Conservation (phyloP, 352 stramenopile species). For the Phytophthora brassicae region DNA sequence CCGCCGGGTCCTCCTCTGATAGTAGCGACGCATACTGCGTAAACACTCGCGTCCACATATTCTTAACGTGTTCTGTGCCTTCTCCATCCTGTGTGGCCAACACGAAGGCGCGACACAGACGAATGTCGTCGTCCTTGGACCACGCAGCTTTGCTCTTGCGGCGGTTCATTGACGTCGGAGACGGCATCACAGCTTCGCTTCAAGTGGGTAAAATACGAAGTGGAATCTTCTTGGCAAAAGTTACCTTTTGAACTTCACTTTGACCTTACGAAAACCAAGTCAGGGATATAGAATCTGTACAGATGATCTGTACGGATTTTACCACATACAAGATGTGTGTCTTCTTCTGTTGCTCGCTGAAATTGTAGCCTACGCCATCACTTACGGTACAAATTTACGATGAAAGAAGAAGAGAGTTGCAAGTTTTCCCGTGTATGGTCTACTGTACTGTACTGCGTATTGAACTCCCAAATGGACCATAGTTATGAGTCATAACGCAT, state of each 20-base stretch:
- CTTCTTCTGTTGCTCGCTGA: neutral
- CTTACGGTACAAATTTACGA: too few species aligned
- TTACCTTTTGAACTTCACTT: too few species aligned
- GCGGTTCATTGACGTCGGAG: conserved; percentile 12
- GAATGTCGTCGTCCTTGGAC: conserved; percentile 33
- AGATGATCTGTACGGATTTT: conserved; percentile 25
- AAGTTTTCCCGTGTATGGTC: too few species aligned
- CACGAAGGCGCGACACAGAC: conserved; percentile 35
- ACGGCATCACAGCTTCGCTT: conserved; percentile 15
- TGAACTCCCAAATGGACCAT: too few species aligned
- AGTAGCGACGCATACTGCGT: conserved; percentile 23
- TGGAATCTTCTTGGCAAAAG: conserved; percentile 21
- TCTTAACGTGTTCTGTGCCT: conserved; percentile 32
- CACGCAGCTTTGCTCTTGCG: conserved; percentile 31
- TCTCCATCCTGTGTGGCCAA: conserved; percentile 26
- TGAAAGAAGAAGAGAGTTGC: too few species aligned
- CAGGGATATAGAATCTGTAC: neutral
- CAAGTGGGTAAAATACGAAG: conserved; percentile 14
- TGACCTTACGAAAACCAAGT: conserved; percentile 18
- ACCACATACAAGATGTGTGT: conserved; percentile 23
- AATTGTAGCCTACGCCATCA: too few species aligned
- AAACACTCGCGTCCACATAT: conserved; percentile 34
- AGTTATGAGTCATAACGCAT: too few species aligned
- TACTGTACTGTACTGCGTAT: too few species aligned
- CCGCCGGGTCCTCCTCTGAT: conserved; percentile 20